A percentile compares a stretch with the other conserved stretches of the same genome.
These are phyloP conservation scores for Pleurotus salmoneostramineus DNA, from an alignment of 768 basidiomycete species.

Conservation along the genomic window DNA sequence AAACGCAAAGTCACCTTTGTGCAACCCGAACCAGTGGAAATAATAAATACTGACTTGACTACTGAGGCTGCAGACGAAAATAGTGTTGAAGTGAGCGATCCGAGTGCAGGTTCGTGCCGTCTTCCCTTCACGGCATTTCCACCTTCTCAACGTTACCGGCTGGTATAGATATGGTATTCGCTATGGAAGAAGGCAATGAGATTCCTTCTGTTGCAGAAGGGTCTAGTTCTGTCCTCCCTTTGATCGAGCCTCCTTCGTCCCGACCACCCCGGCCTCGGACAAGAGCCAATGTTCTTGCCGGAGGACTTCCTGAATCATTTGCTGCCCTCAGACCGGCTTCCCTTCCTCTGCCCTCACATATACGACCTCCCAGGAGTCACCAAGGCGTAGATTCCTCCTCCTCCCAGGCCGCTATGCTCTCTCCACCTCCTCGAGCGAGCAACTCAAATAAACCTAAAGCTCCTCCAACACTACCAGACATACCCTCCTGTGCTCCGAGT, in stretches of 20 bases:
- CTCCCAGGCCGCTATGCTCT: constrained; percentile 5
- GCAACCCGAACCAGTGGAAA: constrained; percentile 43
- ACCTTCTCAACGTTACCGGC: not conserved
- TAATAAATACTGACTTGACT: constrained; percentile 37
- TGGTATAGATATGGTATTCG: constrained; percentile 62
- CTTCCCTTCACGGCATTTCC: not conserved
- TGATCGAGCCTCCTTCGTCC: constrained; percentile 33
- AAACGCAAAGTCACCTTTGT: constrained; percentile 75
- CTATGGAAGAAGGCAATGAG: constrained; percentile 48
- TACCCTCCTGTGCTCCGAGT: not conserved
- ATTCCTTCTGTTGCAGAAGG: constrained; percentile 26
- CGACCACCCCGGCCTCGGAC: constrained; percentile 25
- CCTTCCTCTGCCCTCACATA: constrained; percentile 61
- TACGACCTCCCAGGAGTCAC: constrained; percentile 40
- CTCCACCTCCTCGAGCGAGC: constrained; percentile 25
- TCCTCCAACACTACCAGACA: not conserved
- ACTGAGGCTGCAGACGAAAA: constrained; percentile 27
- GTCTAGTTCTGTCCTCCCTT: constrained; percentile 30
- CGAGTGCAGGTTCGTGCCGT: constrained; percentile 41
- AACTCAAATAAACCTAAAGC: constrained; percentile 6
- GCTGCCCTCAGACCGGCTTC: constrained; percentile 62
- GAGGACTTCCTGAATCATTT: constrained; percentile 52
- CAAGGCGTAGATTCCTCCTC: constrained; percentile 27
- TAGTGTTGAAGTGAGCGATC: constrained; percentile 18
- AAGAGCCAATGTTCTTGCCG: constrained; percentile 22